Percentiles rank a stretch among this genome's conserved stretches.
Conservation (phyloP, 768 basidiomycete species). For the Phylloporus scabripes region DNA sequence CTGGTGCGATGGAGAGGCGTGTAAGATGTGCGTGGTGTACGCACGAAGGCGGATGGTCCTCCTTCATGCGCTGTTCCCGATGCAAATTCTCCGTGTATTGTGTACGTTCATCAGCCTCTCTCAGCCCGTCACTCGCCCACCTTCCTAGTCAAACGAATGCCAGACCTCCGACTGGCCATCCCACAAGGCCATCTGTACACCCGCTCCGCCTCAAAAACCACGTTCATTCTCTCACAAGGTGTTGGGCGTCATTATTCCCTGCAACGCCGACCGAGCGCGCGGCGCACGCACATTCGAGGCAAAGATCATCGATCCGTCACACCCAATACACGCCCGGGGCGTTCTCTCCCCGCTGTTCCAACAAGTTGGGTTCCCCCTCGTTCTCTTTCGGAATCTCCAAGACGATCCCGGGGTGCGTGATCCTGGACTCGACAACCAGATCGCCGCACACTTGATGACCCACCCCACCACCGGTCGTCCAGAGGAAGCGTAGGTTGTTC, state of each 20-base stretch:
- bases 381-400: constrained; percentile 24
- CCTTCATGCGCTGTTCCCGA: constrained; percentile 25
- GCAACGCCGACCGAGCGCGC: constrained; percentile 21
- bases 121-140: neutral
- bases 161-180: constrained; percentile 22
- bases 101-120: constrained; percentile 6
- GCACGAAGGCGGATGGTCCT: constrained; percentile 9
- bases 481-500: constrained; percentile 14
- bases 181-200: constrained; percentile 14
- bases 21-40: constrained; percentile 13
- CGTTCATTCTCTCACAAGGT: constrained; percentile 1
- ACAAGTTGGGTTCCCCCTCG: constrained; percentile 26
- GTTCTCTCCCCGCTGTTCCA: constrained; percentile 23
- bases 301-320: constrained; percentile 17
- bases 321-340: constrained; percentile 23
- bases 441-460: constrained; percentile 27
- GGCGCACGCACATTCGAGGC: constrained; percentile 21
- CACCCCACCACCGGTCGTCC: constrained; percentile 25
- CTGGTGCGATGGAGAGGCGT: neutral
- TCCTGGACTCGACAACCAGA: constrained; percentile 26
- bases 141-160: constrained; percentile 19
- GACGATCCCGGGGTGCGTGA: constrained; percentile 20
- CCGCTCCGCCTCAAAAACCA: neutral
- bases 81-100: constrained; percentile 23
- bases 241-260: constrained; percentile 18